phyloP scores from a whole-genome alignment of 352 stramenopile species.

The Albugo candida region DNA sequence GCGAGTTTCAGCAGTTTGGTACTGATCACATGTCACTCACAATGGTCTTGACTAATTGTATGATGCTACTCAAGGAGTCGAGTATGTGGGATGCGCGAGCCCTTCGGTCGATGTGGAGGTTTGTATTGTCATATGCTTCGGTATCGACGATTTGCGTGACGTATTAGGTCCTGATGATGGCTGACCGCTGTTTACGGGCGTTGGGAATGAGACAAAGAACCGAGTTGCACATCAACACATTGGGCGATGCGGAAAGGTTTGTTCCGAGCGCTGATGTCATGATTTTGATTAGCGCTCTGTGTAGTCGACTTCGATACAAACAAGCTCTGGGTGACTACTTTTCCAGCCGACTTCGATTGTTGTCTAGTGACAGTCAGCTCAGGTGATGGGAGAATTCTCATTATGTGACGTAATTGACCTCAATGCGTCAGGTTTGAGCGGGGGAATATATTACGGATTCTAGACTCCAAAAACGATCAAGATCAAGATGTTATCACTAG shows the following conservation, averaged over 20 bases:
- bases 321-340: constrained; percentile 45
- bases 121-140: background rate
- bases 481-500: constrained; percentile 48
- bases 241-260: constrained; percentile 63
- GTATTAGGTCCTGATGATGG: constrained; percentile 49
- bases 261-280: background rate
- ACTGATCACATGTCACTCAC: background rate
- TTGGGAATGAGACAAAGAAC: constrained; percentile 43
- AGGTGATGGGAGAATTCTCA: constrained; percentile 13
- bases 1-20: constrained; percentile 81
- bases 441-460: constrained; percentile 67
- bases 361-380: constrained; percentile 57
- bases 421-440: constrained; percentile 28
- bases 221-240: constrained; percentile 57
- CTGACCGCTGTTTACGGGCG: constrained; percentile 24
- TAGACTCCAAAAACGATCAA: constrained; percentile 62
- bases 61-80: constrained; percentile 19
- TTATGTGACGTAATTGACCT: background rate
- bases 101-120: constrained; percentile 68
- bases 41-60: background rate
- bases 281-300: background rate
- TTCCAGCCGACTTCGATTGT: constrained; percentile 26
- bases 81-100: constrained; percentile 62
- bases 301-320: constrained; percentile 46
- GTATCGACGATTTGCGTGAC: constrained; percentile 3